A percentile compares a stretch with the other conserved stretches of the same genome.
Conservation (phyloP, 352 stramenopile genomes). For the Phytophthora hybrid region DNA sequence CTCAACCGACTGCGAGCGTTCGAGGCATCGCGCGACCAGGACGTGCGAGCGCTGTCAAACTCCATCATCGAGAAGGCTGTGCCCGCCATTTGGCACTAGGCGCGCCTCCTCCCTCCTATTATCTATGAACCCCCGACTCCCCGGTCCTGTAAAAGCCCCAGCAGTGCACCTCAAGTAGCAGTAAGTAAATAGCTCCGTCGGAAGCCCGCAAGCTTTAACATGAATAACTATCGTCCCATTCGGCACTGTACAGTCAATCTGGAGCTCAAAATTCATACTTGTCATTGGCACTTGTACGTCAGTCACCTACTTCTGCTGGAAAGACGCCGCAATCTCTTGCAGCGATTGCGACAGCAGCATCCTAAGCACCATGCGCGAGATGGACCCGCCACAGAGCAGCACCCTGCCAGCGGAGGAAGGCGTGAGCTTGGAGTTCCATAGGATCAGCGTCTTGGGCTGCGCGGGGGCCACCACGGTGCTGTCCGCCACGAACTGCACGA, state of each 20-base stretch:
- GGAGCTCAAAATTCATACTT: slow-evolving; percentile 1
- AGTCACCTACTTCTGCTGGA: slow-evolving; percentile 33
- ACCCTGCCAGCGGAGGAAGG: slow-evolving; percentile 59
- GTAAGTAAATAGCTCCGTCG: slow-evolving; percentile 30
- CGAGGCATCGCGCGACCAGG: slow-evolving; percentile 56
- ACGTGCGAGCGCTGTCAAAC: slow-evolving; percentile 66
- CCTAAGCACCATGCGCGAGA: slow-evolving; percentile 48
- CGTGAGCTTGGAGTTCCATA: slow-evolving; percentile 71
- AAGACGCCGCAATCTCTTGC: slow-evolving; percentile 23
- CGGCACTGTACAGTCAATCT: background rate
- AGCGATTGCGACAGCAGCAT: slow-evolving; percentile 43
- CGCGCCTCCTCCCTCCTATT: background rate
- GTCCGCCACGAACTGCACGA: slow-evolving; percentile 69
- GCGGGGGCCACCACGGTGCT: slow-evolving; percentile 16
- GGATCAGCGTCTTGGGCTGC: slow-evolving; percentile 58
- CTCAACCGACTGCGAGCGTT: slow-evolving; percentile 73
- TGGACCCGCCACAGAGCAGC: slow-evolving; percentile 62
- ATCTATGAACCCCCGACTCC: slow-evolving; percentile 25
- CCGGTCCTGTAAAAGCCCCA: slow-evolving; percentile 16
- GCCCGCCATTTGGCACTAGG: slow-evolving; percentile 80
- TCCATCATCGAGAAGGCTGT: slow-evolving; percentile 87
- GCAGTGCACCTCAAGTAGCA: slow-evolving; percentile 26
- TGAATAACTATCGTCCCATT: slow-evolving; percentile 9
- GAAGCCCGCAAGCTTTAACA: slow-evolving; percentile 14
- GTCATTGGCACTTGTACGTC: background rate